Base-by-base conservation (phyloP, 2,329 filamentous ascomycete genomes). In the Westerdykella sp. region DNA sequence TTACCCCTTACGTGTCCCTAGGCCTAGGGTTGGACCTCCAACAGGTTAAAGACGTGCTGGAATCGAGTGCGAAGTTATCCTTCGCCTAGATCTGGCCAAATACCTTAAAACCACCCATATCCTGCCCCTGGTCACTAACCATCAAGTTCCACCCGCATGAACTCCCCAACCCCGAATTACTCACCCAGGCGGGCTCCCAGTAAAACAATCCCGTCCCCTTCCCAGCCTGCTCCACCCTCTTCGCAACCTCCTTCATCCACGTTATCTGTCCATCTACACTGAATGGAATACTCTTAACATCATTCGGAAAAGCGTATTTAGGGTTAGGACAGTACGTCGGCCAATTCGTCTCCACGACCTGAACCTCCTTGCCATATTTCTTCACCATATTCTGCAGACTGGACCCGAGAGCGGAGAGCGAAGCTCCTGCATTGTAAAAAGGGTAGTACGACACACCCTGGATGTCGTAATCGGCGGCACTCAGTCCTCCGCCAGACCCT, bases 361-460 rank as follows among this genome's bases (percentile, higher is more conserved):
- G 69, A 5, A 87, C 68, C 32, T 79, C 71, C 65, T 87, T 87
- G 7, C 73, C 74, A 70, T 80, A 87, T 4, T 70, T 75, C 34
- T 63, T 72, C 11, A 76, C 76, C 71, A 87, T 75, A 44, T 80
- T 80, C 4, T 59, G 69, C 44, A 87, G 58, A 13, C 73, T 77
- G 0, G 68, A 69, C 54, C 76, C 71, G 28, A 87, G 71, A 9
- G 72, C 69, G 0, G 76, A 64, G 0, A 87, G 71, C 0, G 79
- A 83, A 1, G 83, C 83, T 1, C 58, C 68, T 1, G 69, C 59
- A 57, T 74, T 77, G 65, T 84, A 87, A 65, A 86, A 87, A 1
- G 84, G 84, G 56, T 88, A 87, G 67, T 81, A 87, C 0, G 78
- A 83, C 0, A 88, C 77, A 6, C 82, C 84, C 68, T 87, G 84